Conservation (phyloP, 2,329 filamentous ascomycete species). For the Alternaria dauci region DNA sequence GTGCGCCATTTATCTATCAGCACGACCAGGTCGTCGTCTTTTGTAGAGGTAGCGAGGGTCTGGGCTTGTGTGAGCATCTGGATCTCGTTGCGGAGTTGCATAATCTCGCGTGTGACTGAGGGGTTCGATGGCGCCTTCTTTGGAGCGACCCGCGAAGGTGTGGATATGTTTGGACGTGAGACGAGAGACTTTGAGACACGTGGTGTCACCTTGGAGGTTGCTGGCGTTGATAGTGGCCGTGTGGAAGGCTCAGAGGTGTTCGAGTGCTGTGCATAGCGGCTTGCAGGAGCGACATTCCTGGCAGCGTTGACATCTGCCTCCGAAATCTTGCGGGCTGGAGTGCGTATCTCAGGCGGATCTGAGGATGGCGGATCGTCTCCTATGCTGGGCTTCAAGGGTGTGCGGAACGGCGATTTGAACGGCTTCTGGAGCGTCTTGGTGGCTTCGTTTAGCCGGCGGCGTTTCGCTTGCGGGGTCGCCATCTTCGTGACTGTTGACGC, state of each 20-base stretch:
- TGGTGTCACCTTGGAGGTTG: constrained; percentile 8
- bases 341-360: constrained; percentile 30
- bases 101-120: constrained; percentile 42
- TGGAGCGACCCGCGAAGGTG: constrained; percentile 17
- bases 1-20: constrained; percentile 69
- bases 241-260: background rate
- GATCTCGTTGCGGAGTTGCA: constrained; percentile 50
- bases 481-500: constrained; percentile 42
- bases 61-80: constrained; percentile 54
- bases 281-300: background rate
- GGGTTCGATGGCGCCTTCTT: constrained; percentile 34
- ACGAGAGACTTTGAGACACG: constrained; percentile 24
- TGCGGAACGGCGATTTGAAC: constrained; percentile 74
- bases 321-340: constrained; percentile 1
- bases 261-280: background rate
- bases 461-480: constrained; percentile 66
- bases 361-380: constrained; percentile 37
- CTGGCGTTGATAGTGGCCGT: constrained; percentile 6
- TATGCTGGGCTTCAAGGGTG: constrained; percentile 45
- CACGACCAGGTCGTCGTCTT: constrained; percentile 64
- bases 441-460: constrained; percentile 68
- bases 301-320: background rate
- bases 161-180: constrained; percentile 19
- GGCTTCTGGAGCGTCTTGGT: constrained; percentile 70
- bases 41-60: constrained; percentile 43